phyloP scores from a whole-genome alignment of 1,139 yeast genomes.

The Candida sp. region DNA sequence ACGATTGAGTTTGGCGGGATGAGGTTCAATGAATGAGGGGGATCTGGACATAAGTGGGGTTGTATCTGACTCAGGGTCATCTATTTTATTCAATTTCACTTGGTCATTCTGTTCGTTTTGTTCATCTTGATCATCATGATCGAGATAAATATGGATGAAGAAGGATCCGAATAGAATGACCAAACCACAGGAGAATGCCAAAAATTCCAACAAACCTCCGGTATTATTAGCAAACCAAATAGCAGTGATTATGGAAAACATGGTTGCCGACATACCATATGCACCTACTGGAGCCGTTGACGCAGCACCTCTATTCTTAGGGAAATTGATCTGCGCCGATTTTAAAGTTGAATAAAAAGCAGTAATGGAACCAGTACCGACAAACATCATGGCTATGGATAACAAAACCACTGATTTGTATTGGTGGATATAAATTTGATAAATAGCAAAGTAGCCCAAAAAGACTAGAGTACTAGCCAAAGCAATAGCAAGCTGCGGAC shows the following conservation, averaged over 20 bases:
- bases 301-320: slow-evolving; percentile 67
- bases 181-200: slow-evolving; percentile 35
- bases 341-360: slow-evolving; percentile 66
- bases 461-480: slow-evolving; percentile 52
- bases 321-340: slow-evolving; percentile 68
- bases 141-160: slow-evolving; percentile 30
- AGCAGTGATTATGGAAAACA: slow-evolving; percentile 45
- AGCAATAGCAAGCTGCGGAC: slow-evolving; percentile 51
- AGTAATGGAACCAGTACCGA: slow-evolving; percentile 65
- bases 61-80: background rate
- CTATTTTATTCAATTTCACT: slow-evolving; percentile 1
- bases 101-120: slow-evolving; percentile 10
- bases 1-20: background rate
- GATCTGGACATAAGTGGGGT: slow-evolving; percentile 9
- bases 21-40: slow-evolving; percentile 1
- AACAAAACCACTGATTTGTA: slow-evolving; percentile 20
- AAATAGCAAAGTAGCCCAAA: slow-evolving; percentile 34
- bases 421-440: slow-evolving; percentile 23
- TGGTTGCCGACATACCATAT: slow-evolving; percentile 50
- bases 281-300: slow-evolving; percentile 60
- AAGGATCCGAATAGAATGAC: slow-evolving; percentile 35
- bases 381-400: slow-evolving; percentile 39
- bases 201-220: slow-evolving; percentile 34
- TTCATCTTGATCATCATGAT: slow-evolving; percentile 17
- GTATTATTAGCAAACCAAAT: slow-evolving; percentile 40